Percentiles rank a stretch among this genome's conserved stretches.
Evolutionary conservation across 2,329 filamentous ascomycete genomes (phyloP).

Genomic region (Fusarium sp.): DNA sequence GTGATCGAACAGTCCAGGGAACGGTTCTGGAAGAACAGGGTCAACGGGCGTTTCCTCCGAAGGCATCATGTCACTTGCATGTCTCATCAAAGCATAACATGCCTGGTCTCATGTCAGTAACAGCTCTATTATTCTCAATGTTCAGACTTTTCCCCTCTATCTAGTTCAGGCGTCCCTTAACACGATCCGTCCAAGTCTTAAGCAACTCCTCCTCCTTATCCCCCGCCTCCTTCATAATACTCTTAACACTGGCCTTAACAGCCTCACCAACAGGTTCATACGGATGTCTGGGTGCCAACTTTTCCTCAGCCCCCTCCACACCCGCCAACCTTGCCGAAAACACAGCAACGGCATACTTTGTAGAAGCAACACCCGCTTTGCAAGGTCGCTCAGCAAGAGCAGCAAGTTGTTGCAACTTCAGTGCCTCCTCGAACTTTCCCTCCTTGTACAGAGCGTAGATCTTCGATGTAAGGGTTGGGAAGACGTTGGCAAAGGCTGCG

Average conservation of each 20-base stretch:
- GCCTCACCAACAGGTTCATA: conserved; percentile 61
- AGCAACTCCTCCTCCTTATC: conserved; percentile 51
- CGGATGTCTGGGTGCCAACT: conserved; percentile 68
- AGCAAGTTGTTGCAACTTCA: conserved; percentile 68
- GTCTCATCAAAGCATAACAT: background rate
- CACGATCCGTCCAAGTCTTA: conserved; percentile 25
- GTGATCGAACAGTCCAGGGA: background rate
- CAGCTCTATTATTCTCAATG: background rate
- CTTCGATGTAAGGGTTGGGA: conserved; percentile 63
- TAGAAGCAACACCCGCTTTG: conserved; percentile 72
- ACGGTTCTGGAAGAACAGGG: background rate
- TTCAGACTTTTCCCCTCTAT: background rate
- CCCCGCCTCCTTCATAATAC: conserved; percentile 53
- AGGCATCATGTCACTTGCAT: background rate
- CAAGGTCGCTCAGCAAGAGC: conserved; percentile 72
- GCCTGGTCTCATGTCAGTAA: background rate
- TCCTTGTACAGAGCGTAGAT: conserved; percentile 70
- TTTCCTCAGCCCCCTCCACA: conserved; percentile 66
- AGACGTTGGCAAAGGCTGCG: conserved; percentile 71
- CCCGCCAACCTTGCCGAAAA: conserved; percentile 68
- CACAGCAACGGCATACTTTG: conserved; percentile 74
- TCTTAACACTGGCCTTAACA: conserved; percentile 49
- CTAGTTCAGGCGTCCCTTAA: conserved; percentile 27
- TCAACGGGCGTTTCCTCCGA: background rate
- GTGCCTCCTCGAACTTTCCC: conserved; percentile 66